Evolutionary conservation across 1,284 basidiomycete genomes (phyloP), one percentile per base, ranked within the genome.

Genomic region (Ceratobasidium sp.): DNA sequence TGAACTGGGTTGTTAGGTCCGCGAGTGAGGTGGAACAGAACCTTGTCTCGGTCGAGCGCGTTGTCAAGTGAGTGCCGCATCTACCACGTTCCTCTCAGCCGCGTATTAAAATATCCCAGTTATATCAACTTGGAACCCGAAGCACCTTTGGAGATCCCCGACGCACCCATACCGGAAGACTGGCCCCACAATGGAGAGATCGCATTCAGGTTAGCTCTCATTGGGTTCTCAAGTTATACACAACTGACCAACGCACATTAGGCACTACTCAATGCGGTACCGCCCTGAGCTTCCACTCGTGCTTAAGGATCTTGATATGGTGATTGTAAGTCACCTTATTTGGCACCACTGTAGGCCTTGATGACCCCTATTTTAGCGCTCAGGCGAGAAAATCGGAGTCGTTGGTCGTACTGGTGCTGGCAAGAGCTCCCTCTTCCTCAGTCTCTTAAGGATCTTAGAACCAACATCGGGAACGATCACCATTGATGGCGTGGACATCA

Each of bases 21-120:
- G 91, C 92, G 0, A 93, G 91, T 71, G 95, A 98, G 75, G 92
- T 96, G 13, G 95, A 97, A 78, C 92, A 94, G 77, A 96, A 96
- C 76, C 91, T 97, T 74, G 93, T 96, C 72, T 94, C 92, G 72
- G 91, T 92, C 7, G 92, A 93, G 78, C 83, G 90, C 8, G 88
- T 91, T 13, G 50, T 67, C 38, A 38, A 38, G 62, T 67, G 17
- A 53, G 62, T 54, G 35, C 32, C n/a, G 15, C 22, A 32, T 34
- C 2, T 8, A 6, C 10, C 22, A 7, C 13, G 40, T 31, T 22
- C 22, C 10, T 12, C 10, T 7, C 45, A 47, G 20, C 10, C 13
- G 20, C 12, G 7, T 38, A 3, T 25, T 27, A 42, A 1, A 31
- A 17, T 8, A 31, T 20, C 15, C 25, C 7, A 67, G 89, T 72